Percentiles rank a stretch among this genome's conserved stretches.
Evolutionary conservation across 257 asterid genomes (phyloP).

Genomic region (Nicotiana benthamiana): DNA sequence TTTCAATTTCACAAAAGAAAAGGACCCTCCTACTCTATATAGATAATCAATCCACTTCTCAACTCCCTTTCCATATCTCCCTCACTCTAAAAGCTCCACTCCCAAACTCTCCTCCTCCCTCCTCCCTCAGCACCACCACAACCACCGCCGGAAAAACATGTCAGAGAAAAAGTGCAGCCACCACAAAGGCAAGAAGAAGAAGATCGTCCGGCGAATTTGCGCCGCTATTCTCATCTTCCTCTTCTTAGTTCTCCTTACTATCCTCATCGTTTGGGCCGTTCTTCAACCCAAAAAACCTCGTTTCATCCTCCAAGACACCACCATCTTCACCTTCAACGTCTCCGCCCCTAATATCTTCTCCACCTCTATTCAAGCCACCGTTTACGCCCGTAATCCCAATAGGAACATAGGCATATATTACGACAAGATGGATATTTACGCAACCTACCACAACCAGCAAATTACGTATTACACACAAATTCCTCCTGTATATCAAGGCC

Average conservation of each 20-base stretch:
- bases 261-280: conserved; percentile 69
- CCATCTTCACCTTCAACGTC: conserved; percentile 72
- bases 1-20: too few relatives aligned
- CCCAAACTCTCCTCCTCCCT: neutral
- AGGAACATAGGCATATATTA: conserved; percentile 57
- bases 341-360: conserved; percentile 76
- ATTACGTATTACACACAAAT: conserved; percentile 64
- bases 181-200: conserved; percentile 45
- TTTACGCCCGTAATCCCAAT: conserved; percentile 75
- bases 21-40: too few relatives aligned
- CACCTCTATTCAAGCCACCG: conserved; percentile 65
- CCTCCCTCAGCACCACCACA: neutral
- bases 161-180: conserved; percentile 54
- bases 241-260: conserved; percentile 41
- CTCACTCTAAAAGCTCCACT: neutral
- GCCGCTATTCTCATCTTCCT: conserved; percentile 26
- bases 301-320: conserved; percentile 87
- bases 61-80: neutral
- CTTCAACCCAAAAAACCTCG: conserved; percentile 84
- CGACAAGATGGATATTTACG: conserved; percentile 43
- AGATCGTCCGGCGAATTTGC: conserved; percentile 17
- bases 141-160: conserved; percentile 29
- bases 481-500: conserved; percentile 75
- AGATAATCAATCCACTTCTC: neutral
- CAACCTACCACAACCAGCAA: conserved; percentile 60